Percentiles rank a stretch among this genome's conserved stretches.
Evolutionary conservation across 805 yeast species (phyloP).

Genomic region (Hanseniaspora valbyensis): DNA sequence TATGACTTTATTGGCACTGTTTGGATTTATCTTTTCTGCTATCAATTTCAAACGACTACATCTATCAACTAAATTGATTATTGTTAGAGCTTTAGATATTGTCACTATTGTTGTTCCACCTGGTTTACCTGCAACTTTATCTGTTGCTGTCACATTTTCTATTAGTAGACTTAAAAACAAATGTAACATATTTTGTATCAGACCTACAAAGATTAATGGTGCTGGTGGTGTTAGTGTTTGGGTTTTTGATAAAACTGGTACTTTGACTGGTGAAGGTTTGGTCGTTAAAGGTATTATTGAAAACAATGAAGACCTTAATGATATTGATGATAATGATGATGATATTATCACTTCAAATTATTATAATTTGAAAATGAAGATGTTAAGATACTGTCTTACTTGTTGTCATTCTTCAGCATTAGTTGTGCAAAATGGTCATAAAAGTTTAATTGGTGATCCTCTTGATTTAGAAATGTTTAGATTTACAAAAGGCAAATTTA

Average conservation of each 20-base stretch:
- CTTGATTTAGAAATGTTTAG: conserved; percentile 87
- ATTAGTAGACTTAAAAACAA: conserved; percentile 57
- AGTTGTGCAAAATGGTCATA: conserved; percentile 40
- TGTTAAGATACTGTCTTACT: conserved; percentile 29
- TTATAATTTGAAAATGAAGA: conserved; percentile 17
- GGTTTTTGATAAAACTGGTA: conserved; percentile 96
- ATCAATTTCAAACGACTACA: conserved; percentile 71
- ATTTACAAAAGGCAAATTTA: conserved; percentile 66
- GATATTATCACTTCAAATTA: neutral
- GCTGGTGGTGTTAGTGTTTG: conserved; percentile 86
- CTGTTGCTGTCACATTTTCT: conserved; percentile 94
- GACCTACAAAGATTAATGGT: conserved; percentile 90
- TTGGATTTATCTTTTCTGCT: conserved; percentile 79
- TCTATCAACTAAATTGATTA: conserved; percentile 54
- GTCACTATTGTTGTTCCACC: conserved; percentile 98
- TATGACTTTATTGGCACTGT: conserved; percentile 72
- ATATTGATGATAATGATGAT: conserved; percentile 70
- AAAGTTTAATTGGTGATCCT: conserved; percentile 72
- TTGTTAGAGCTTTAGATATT: conserved; percentile 82
- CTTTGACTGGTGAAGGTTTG: conserved; percentile 91
- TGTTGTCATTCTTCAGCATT: conserved; percentile 79
- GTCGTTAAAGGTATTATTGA: conserved; percentile 66
- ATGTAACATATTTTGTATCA: conserved; percentile 64
- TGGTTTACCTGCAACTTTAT: conserved; percentile 92
- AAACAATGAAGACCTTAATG: conserved; percentile 38